Conservation (phyloP, 345 rosid species). For the Dimocarpus longan region DNA sequence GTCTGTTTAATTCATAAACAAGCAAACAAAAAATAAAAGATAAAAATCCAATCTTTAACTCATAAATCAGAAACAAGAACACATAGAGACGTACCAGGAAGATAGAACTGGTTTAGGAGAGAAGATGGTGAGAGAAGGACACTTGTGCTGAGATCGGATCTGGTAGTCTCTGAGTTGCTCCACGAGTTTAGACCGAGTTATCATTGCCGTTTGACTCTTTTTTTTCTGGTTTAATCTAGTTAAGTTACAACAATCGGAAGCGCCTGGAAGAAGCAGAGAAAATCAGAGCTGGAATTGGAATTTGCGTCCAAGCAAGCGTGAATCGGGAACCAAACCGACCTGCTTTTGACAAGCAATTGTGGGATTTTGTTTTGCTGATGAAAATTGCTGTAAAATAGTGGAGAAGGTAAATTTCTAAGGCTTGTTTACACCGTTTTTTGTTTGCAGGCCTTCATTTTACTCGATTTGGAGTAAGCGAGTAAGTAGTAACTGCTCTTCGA, state of each 20-base stretch:
- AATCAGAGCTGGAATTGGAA: background rate
- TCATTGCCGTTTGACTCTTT: slow-evolving; percentile 34
- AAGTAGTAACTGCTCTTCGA: too few species aligned
- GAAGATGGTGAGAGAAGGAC: slow-evolving; percentile 49
- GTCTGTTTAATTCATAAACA: background rate
- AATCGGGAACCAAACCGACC: background rate
- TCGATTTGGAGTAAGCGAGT: too few species aligned
- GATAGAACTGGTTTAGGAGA: slow-evolving; percentile 44
- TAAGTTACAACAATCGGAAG: background rate
- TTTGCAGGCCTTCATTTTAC: too few species aligned
- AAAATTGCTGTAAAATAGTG: too few species aligned
- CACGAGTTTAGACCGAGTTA: slow-evolving; percentile 59
- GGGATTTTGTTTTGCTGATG: background rate
- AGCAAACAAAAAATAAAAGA: background rate
- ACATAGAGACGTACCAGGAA: slow-evolving; percentile 2
- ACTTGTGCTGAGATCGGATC: slow-evolving; percentile 55
- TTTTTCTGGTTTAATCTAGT: too few species aligned
- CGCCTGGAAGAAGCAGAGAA: background rate
- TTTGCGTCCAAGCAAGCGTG: background rate
- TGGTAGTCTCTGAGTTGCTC: slow-evolving; percentile 59
- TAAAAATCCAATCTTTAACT: background rate
- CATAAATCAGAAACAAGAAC: background rate
- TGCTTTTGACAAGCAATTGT: background rate
- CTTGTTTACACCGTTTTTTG: too few species aligned
- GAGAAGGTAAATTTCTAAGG: too few species aligned